Evolutionary conservation across 1,284 basidiomycete genomes (phyloP).

Genomic region (Heimioporus retisporus): DNA sequence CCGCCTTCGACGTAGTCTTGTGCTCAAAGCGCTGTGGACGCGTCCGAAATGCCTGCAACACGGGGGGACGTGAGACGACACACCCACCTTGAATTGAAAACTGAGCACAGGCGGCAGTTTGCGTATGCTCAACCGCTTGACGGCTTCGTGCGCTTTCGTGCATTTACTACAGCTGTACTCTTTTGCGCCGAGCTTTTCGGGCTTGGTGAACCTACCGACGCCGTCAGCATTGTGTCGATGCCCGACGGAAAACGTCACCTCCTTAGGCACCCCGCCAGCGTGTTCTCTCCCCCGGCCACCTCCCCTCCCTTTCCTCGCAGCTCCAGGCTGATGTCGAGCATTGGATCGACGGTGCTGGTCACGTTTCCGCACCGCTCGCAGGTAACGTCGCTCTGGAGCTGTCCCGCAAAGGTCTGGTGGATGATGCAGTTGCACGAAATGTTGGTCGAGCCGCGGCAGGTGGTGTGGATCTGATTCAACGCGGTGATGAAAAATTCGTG

Average conservation of each 20-base stretch:
- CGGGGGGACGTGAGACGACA: not conserved
- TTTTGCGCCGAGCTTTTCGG: conserved; percentile 78
- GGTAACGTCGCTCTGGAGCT: conserved; percentile 90
- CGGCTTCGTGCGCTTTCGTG: conserved; percentile 77
- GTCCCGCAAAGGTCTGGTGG: conserved; percentile 92
- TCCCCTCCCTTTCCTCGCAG: conserved; percentile 69
- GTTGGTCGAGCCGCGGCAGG: conserved; percentile 75
- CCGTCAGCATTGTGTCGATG: not conserved
- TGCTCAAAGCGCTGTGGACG: conserved; percentile 87
- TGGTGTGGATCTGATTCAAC: conserved; percentile 88
- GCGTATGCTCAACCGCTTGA: conserved; percentile 87
- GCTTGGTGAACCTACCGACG: conserved; percentile 72
- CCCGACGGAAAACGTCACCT: conserved; percentile 54
- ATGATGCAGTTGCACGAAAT: conserved; percentile 92
- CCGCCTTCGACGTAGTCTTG: conserved; percentile 74
- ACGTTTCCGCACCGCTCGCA: conserved; percentile 85
- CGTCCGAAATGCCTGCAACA: too few relatives aligned
- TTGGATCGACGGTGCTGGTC: conserved; percentile 88
- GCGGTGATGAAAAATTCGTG: conserved; percentile 92
- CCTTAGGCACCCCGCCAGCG: conserved; percentile 75
- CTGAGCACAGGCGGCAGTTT: conserved; percentile 93
- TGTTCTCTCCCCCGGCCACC: conserved; percentile 57
- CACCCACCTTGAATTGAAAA: conserved; percentile 92
- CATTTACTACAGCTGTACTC: conserved; percentile 84
- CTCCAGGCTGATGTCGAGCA: conserved; percentile 94